These are phyloP conservation scores for Boletus tomentosulus DNA, from an alignment of 768 basidiomycete species.

Conservation along the genomic window DNA sequence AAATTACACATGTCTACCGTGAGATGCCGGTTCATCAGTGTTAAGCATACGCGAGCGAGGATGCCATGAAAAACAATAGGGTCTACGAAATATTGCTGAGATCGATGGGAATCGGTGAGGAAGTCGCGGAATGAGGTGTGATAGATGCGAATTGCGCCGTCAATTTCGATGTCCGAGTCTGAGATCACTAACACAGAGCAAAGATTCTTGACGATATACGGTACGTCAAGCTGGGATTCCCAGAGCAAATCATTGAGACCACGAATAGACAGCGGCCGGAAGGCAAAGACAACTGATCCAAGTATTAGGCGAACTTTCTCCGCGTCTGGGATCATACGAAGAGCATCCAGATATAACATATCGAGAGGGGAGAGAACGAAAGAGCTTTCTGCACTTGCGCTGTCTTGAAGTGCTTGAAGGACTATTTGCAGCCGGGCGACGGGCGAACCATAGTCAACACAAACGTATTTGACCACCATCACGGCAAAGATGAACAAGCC, in stretches of 20 bases:
- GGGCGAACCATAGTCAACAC: constrained; percentile 9
- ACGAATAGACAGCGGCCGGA: constrained; percentile 10
- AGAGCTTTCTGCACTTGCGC: background rate
- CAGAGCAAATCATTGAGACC: constrained; percentile 12
- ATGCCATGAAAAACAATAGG: constrained; percentile 7
- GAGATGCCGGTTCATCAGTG: constrained; percentile 15
- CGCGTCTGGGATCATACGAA: constrained; percentile 6
- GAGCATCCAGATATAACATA: constrained; percentile 12
- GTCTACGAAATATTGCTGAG: constrained; percentile 13
- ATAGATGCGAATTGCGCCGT: constrained; percentile 15
- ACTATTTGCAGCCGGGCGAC: constrained; percentile 8
- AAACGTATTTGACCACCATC: constrained; percentile 26
- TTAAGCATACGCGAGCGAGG: constrained; percentile 13
- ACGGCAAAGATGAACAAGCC: constrained; percentile 29
- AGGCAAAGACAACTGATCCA: constrained; percentile 12
- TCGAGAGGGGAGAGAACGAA: constrained; percentile 13
- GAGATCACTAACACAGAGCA: constrained; percentile 14
- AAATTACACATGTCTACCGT: constrained; percentile 12
- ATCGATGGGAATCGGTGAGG: constrained; percentile 13
- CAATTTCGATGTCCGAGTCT: background rate
- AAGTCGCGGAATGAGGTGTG: constrained; percentile 23
- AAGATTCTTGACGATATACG: constrained; percentile 10
- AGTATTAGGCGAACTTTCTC: constrained; percentile 10
- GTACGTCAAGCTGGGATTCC: constrained; percentile 3
- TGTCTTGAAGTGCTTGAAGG: constrained; percentile 5